Percentiles rank a stretch among this genome's conserved stretches.
Conservation (phyloP, 257 asterid genomes). For the Nemophila menziesii region DNA sequence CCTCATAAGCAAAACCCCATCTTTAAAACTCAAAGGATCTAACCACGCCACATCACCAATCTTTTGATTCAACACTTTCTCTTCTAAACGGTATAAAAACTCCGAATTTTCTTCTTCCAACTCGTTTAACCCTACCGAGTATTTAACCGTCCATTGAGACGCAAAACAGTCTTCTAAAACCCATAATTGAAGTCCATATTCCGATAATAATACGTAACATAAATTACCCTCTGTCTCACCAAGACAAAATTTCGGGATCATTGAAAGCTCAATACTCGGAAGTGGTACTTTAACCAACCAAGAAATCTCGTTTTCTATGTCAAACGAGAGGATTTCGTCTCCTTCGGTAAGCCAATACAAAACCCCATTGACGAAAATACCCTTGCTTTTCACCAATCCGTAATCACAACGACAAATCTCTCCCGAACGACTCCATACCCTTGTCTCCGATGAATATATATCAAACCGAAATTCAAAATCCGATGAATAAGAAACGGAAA, state of each 20-base stretch:
- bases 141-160: conserved; percentile 31
- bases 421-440: conserved; percentile 33
- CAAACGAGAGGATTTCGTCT: conserved; percentile 42
- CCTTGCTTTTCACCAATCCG: conserved; percentile 26
- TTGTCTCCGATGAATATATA: conserved; percentile 33
- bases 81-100: conserved; percentile 15
- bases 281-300: conserved; percentile 37
- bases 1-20: conserved; percentile 36
- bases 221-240: conserved; percentile 47
- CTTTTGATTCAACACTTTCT: conserved; percentile 14
- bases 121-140: conserved; percentile 17
- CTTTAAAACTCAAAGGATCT: conserved; percentile 41
- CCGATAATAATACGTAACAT: conserved; percentile 28
- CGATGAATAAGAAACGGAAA: conserved; percentile 25
- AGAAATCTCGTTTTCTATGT: conserved; percentile 33
- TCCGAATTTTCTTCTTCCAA: conserved; percentile 27
- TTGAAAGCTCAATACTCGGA: conserved; percentile 20
- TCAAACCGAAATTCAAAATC: conserved; percentile 25
- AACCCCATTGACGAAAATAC: conserved; percentile 27
- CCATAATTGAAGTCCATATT: conserved; percentile 52
- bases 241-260: conserved; percentile 38
- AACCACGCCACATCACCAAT: conserved; percentile 18
- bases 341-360: conserved; percentile 58
- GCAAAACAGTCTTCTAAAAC: conserved; percentile 30
- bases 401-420: conserved; percentile 25